These are phyloP conservation scores for Phytophthora ohioensis DNA, from an alignment of 352 stramenopile species.

Conservation along the genomic window DNA sequence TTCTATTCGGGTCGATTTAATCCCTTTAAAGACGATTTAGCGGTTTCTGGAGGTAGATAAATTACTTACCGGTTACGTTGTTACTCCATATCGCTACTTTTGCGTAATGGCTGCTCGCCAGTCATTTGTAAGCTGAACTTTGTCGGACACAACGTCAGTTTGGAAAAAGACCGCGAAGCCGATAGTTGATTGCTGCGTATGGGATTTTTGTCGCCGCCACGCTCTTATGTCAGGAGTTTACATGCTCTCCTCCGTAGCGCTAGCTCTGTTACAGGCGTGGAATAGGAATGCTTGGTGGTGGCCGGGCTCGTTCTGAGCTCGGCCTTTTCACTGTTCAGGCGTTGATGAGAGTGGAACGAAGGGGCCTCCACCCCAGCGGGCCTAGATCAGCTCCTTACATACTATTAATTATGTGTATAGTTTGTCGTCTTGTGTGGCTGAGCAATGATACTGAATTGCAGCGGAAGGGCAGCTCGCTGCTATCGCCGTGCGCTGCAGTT, in stretches of 20 bases:
- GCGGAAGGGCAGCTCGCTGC: slow-evolving; percentile 41
- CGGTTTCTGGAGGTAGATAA: neutral
- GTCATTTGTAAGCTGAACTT: slow-evolving; percentile 31
- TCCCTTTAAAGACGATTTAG: slow-evolving; percentile 5
- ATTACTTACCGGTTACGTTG: slow-evolving; percentile 4
- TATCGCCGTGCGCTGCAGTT: slow-evolving; percentile 66
- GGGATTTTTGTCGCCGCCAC: slow-evolving; percentile 40
- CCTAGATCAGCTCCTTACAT: slow-evolving; percentile 89
- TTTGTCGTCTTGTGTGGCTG: slow-evolving; percentile 1
- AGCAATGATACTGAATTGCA: slow-evolving; percentile 89
- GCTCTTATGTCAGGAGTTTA: slow-evolving; percentile 84
- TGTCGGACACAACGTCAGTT: slow-evolving; percentile 15
- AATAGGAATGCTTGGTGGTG: slow-evolving; percentile 78
- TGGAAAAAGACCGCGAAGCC: slow-evolving; percentile 18
- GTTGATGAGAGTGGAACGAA: slow-evolving; percentile 84
- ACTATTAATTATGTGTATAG: neutral
- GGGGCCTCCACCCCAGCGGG: slow-evolving; percentile 37
- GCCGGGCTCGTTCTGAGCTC: slow-evolving; percentile 75
- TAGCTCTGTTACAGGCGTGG: slow-evolving; percentile 87
- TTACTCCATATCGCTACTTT: slow-evolving; percentile 29
- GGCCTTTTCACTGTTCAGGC: slow-evolving; percentile 62
- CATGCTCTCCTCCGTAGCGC: slow-evolving; percentile 72
- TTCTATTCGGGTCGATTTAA: slow-evolving; percentile 14
- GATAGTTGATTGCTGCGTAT: slow-evolving; percentile 12
- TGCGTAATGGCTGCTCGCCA: slow-evolving; percentile 10